These are phyloP conservation scores for Daldinia loculata DNA, from an alignment of 495 filamentous ascomycete species.

Conservation along the genomic window DNA sequence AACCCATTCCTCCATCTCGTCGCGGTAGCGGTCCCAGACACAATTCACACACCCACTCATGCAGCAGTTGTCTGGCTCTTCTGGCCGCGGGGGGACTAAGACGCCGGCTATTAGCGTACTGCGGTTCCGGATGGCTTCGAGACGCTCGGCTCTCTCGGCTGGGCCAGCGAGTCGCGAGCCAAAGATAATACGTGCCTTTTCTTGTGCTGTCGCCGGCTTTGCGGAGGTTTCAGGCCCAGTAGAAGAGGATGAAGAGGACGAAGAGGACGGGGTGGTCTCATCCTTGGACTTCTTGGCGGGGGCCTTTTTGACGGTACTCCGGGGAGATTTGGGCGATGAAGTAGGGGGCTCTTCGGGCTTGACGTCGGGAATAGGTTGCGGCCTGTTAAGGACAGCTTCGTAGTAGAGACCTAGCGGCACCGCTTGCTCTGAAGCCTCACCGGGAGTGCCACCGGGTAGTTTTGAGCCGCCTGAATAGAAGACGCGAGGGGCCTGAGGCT, in stretches of 20 bases:
- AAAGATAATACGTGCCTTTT: conserved; percentile 76
- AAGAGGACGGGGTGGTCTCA: conserved; percentile 17
- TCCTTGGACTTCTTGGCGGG: conserved; percentile 41
- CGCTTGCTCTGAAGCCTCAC: conserved; percentile 36
- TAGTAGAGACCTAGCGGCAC: conserved; percentile 48
- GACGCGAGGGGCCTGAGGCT: conserved; percentile 27
- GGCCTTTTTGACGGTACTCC: conserved; percentile 34
- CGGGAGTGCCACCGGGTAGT: conserved; percentile 41
- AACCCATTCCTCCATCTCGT: conserved; percentile 91
- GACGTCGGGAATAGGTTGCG: conserved; percentile 46
- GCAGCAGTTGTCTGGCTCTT: conserved; percentile 97
- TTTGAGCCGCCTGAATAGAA: conserved; percentile 35
- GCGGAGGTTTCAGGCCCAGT: conserved; percentile 44
- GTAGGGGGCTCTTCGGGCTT: conserved; percentile 52
- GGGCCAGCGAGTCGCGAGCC: conserved; percentile 73
- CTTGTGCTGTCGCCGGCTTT: conserved; percentile 52
- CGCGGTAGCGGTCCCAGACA: conserved; percentile 90
- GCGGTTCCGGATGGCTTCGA: conserved; percentile 61
- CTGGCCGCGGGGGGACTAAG: conserved; percentile 79
- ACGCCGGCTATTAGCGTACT: conserved; percentile 77
- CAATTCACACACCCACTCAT: conserved; percentile 99
- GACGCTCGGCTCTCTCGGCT: conserved; percentile 69
- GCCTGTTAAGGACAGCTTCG: conserved; percentile 56
- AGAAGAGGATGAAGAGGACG: conserved; percentile 39
- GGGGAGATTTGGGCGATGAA: conserved; percentile 49